Conservation (phyloP, 805 yeast genomes). For the Candida sphagnicola region DNA sequence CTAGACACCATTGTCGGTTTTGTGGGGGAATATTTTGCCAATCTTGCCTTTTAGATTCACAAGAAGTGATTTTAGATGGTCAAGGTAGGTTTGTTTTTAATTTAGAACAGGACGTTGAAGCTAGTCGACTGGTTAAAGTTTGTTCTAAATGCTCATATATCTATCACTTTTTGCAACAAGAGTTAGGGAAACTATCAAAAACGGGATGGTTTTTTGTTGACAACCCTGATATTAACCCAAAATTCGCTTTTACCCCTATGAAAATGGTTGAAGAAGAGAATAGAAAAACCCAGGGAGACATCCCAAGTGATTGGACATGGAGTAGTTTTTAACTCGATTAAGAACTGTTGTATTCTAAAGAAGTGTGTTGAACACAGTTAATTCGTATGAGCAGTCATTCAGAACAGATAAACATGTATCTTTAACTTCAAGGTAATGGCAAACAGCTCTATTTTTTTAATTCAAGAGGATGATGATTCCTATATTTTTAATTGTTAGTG, state of each 20-base stretch:
- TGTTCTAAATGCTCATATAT: slow-evolving; percentile 1
- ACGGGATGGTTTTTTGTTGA: slow-evolving; percentile 3
- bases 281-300: slow-evolving; percentile 8
- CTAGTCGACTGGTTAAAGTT: not conserved
- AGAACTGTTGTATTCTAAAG: not conserved
- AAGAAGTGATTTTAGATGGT: not conserved
- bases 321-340: slow-evolving; percentile 49
- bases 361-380: not conserved
- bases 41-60: slow-evolving; percentile 20
- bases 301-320: slow-evolving; percentile 50
- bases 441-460: too few relatives aligned
- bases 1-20: slow-evolving; percentile 48
- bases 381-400: not conserved
- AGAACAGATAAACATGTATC: not conserved
- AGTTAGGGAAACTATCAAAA: not conserved
- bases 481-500: not conserved
- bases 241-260: not conserved
- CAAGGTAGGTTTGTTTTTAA: not conserved
- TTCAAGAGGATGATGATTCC: not conserved
- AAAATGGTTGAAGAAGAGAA: slow-evolving; percentile 2
- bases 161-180: slow-evolving; percentile 1
- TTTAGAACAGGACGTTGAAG: not conserved
- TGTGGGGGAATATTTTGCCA: slow-evolving; percentile 48
- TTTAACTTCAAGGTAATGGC: too few relatives aligned
- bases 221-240: slow-evolving; percentile 1